phyloP scores from a whole-genome alignment of 345 rosid species.

The Brassica carinata region DNA sequence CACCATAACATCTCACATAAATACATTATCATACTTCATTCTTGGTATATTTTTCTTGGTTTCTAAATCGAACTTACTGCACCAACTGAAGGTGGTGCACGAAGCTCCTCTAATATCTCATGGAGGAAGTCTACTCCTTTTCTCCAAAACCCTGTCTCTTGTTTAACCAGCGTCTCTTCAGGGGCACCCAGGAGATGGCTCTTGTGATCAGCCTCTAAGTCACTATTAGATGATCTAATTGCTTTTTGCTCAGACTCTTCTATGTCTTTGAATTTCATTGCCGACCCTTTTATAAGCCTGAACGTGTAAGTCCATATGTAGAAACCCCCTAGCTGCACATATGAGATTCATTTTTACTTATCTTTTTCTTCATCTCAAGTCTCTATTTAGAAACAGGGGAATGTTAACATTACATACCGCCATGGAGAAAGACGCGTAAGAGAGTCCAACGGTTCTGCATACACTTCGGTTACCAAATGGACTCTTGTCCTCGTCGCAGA shows the following conservation, averaged over 20 bases:
- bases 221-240: conserved; percentile 56
- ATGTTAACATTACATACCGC: conserved; percentile 55
- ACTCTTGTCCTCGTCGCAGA: conserved; percentile 73
- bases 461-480: conserved; percentile 64
- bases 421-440: conserved; percentile 95
- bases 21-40: background rate
- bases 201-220: conserved; percentile 51
- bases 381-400: background rate
- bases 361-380: background rate
- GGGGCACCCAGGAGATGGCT: conserved; percentile 57
- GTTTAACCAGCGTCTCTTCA: conserved; percentile 1
- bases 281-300: conserved; percentile 60
- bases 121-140: conserved; percentile 49
- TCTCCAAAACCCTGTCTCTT: conserved; percentile 46
- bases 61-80: conserved; percentile 56
- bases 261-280: conserved; percentile 49
- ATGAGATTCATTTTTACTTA: background rate
- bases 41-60: background rate
- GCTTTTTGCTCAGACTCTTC: conserved; percentile 42
- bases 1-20: conserved; percentile 20
- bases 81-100: conserved; percentile 80
- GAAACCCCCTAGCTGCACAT: conserved; percentile 86
- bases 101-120: conserved; percentile 67
- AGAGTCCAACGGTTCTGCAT: conserved; percentile 69
- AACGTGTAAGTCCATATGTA: conserved; percentile 86